These are phyloP conservation scores for Metrosideros polymorpha DNA, from an alignment of 441 rosid species.

Conservation along the genomic window DNA sequence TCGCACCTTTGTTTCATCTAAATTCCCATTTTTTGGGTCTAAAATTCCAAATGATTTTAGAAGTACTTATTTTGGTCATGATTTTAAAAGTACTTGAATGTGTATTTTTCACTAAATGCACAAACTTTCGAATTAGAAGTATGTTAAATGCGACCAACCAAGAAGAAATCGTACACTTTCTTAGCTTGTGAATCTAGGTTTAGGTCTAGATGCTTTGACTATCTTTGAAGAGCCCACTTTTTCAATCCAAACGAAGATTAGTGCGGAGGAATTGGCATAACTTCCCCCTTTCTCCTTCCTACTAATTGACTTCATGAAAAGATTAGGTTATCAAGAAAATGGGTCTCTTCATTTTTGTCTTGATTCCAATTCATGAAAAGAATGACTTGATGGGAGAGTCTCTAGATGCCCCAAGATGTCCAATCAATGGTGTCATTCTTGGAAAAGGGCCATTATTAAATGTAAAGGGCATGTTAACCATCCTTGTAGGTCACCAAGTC, in stretches of 20 bases:
- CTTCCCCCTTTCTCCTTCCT: not conserved
- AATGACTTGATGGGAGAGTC: not conserved
- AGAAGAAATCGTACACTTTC: not conserved
- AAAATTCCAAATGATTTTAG: not conserved
- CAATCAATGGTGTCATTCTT: not conserved
- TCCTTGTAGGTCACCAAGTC: not conserved
- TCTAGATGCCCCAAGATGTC: not conserved
- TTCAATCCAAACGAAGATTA: not conserved
- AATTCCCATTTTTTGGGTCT: not conserved
- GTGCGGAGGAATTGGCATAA: constrained; percentile 17
- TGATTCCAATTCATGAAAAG: not conserved
- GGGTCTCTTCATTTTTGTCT: not conserved
- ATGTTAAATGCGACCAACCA: not conserved
- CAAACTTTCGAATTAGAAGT: not conserved
- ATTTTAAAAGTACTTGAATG: not conserved
- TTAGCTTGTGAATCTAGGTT: not conserved
- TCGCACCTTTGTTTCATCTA: not conserved
- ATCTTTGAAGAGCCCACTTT: not conserved
- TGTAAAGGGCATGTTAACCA: not conserved
- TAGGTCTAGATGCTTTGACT: constrained; percentile 19
- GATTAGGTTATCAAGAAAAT: not conserved
- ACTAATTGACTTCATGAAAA: not conserved
- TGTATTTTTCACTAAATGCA: not conserved
- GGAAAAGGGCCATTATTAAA: not conserved
- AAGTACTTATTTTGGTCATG: not conserved